phyloP scores from a whole-genome alignment of 768 basidiomycete species.

The Amanita pallidorosea region DNA sequence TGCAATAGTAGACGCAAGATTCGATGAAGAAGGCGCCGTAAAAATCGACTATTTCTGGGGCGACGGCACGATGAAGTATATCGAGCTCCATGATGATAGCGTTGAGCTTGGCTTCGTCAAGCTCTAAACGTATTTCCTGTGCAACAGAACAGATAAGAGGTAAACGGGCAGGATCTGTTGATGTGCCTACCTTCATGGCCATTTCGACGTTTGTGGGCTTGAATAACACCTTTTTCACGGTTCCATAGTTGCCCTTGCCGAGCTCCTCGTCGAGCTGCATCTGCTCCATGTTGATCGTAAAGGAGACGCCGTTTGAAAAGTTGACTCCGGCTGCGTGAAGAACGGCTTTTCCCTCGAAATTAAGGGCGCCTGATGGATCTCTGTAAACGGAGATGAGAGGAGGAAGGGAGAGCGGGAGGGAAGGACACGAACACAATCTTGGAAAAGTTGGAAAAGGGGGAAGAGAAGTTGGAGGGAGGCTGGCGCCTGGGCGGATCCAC shows the following conservation, averaged over 20 bases:
- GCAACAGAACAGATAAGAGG: conserved; percentile 5
- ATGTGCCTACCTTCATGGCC: conserved; percentile 87
- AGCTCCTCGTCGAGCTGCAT: conserved; percentile 87
- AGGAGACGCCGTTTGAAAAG: conserved; percentile 85
- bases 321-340: conserved; percentile 77
- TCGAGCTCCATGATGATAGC: conserved; percentile 99
- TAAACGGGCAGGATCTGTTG: conserved; percentile 4
- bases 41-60: conserved; percentile 93
- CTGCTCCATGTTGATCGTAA: conserved; percentile 91
- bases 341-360: conserved; percentile 89
- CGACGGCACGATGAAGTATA: conserved; percentile 87
- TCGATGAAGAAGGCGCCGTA: conserved; percentile 99
- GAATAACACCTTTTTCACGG: conserved; percentile 92
- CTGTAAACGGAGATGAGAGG: conserved; percentile 26
- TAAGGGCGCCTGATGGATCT: conserved; percentile 92
- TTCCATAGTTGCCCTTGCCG: conserved; percentile 95
- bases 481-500: conserved; percentile 25
- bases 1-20: conserved; percentile 99
- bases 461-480: conserved; percentile 36
- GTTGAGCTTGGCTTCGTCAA: conserved; percentile 88
- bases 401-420: conserved; percentile 4
- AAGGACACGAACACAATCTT: conserved; percentile 74
- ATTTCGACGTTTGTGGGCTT: conserved; percentile 91
- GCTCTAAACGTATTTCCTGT: conserved; percentile 94
- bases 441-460: conserved; percentile 87